Evolutionary conservation across 1,139 yeast genomes (phyloP), one percentile per base, ranked within the genome.

Genomic region (Yamadazyma aaseri): DNA sequence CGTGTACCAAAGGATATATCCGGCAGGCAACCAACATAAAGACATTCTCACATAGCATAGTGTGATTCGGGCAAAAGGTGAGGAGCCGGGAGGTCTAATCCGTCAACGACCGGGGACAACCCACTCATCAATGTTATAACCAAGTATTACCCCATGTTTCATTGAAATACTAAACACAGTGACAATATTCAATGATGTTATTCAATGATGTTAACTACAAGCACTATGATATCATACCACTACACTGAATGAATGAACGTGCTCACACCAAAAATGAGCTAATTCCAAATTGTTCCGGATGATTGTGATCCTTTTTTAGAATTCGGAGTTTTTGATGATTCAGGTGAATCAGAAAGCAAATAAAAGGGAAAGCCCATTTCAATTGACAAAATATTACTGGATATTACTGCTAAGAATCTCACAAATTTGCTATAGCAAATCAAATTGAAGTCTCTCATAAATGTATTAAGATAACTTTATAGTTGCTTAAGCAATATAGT

Each of bases 281-380:
- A 25, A 21, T 18, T 17, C n/a, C 17, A 36, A 41, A 32, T 28
- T 36, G 36, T 36, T 45, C 50, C 56, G 56, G 56, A 44, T 47
- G 45, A 40, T 41, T 44, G 55, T 49, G 45, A 32, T 46, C 56
- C 56, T 49, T 45, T 47, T 34, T 24, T 24, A 27, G 16, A 12
- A 20, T 31, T 38, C 42, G 42, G 42, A 38, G 33, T 38, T 38
- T 38, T 35, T 20, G 18, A 18, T 7, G 20, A 9, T 9, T 9
- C 20, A n/a, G n/a, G n/a, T n/a, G n/a, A n/a, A n/a, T n/a, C n/a
- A n/a, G n/a, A n/a, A n/a, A n/a, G n/a, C n/a, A n/a, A n/a, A n/a
- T 10, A 10, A 10, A 7, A 7, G 9, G 21, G 21, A 18, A 18
- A 18, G 10, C 7, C 10, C 9, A 18, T 18, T 18, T 18, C 10